phyloP scores from a whole-genome alignment of 257 asterid species.

The Salvia splendens region DNA sequence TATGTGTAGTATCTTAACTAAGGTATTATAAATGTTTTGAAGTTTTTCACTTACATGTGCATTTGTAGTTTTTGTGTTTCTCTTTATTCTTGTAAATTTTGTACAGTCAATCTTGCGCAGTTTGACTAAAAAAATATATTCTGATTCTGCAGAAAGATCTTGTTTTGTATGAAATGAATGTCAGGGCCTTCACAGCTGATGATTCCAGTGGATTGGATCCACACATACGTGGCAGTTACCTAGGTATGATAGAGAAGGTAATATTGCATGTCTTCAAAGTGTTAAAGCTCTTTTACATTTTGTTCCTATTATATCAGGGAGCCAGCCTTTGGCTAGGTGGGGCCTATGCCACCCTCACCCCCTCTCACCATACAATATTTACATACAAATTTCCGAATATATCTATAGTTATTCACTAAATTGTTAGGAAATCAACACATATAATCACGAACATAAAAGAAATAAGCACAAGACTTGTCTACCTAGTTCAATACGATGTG shows the following conservation, averaged over 20 bases:
- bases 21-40: conserved; percentile 14
- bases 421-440: too few relatives aligned
- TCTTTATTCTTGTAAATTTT: conserved; percentile 13
- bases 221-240: conserved; percentile 82
- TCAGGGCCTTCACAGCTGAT: conserved; percentile 91
- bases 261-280: conserved; percentile 22
- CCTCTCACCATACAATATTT: too few relatives aligned
- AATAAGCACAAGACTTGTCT: too few relatives aligned
- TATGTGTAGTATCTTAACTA: conserved; percentile 1
- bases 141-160: conserved; percentile 77
- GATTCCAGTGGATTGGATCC: conserved; percentile 80
- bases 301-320: background rate
- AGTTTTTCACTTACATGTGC: conserved; percentile 11
- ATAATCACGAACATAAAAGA: too few relatives aligned
- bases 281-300: conserved; percentile 9
- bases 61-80: conserved; percentile 9
- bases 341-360: too few relatives aligned
- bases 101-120: too few relatives aligned
- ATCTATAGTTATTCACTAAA: too few relatives aligned
- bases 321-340: too few relatives aligned
- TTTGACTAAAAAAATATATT: conserved; percentile 19
- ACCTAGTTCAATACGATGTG: too few relatives aligned
- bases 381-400: too few relatives aligned
- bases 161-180: conserved; percentile 94
- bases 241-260: conserved; percentile 93